These are phyloP conservation scores for Bothriochloa decipiens DNA, from an alignment of 176 grass and related monocot genomes.

Conservation along the genomic window DNA sequence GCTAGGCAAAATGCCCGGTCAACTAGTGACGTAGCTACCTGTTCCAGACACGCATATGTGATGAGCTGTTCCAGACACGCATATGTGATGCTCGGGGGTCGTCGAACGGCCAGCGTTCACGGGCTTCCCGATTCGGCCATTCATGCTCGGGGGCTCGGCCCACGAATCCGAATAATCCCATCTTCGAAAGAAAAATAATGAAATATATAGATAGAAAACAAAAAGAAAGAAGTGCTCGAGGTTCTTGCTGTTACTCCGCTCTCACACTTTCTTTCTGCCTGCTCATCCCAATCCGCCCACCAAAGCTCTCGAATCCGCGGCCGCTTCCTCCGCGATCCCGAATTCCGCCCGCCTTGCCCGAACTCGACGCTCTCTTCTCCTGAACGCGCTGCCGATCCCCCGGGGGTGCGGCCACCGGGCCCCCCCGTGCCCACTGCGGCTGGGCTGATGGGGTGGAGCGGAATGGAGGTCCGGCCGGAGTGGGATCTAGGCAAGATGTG, in stretches of 20 bases:
- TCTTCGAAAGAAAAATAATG: not conserved
- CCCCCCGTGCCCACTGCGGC: too few species aligned
- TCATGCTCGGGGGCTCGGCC: not conserved
- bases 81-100: too few species aligned
- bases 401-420: not conserved
- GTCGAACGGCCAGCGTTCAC: too few species aligned
- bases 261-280: not conserved
- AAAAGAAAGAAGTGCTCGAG: not conserved
- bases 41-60: too few species aligned
- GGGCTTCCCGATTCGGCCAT: not conserved
- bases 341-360: not conserved
- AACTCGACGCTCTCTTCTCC: not conserved
- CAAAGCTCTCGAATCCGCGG: not conserved
- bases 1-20: too few species aligned
- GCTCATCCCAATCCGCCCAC: conserved; percentile 5
- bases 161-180: conserved; percentile 35
- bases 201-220: not conserved
- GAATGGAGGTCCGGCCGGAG: not conserved
- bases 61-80: too few species aligned
- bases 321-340: not conserved
- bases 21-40: too few species aligned
- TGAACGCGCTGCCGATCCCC: not conserved
- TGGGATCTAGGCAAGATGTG: conserved; percentile 7
- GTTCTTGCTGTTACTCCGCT: not conserved
- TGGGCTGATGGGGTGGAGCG: not conserved